A percentile compares a stretch with the other conserved stretches of the same genome.
Conservation (phyloP, 2,329 filamentous ascomycete genomes). For the Aspergillus versicolor region DNA sequence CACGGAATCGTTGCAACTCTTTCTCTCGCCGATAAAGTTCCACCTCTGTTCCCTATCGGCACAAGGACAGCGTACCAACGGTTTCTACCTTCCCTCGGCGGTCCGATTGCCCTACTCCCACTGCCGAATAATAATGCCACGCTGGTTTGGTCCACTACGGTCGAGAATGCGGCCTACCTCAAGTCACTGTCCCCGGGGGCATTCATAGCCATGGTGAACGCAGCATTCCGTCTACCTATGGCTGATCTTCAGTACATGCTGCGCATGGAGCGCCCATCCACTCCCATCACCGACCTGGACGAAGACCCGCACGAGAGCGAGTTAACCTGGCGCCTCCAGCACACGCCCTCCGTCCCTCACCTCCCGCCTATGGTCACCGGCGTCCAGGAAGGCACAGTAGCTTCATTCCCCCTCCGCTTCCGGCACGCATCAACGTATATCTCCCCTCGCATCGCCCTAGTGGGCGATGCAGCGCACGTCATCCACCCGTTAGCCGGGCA, state of each 20-base stretch:
- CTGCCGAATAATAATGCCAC: constrained; percentile 80
- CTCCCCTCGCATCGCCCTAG: constrained; percentile 81
- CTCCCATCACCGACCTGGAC: constrained; percentile 13
- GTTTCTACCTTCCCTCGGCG: constrained; percentile 76
- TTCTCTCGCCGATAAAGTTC: constrained; percentile 56
- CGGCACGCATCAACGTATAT: constrained; percentile 94
- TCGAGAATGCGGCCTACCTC: constrained; percentile 72
- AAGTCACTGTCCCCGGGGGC: constrained; percentile 72
- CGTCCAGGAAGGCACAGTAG: constrained; percentile 76
- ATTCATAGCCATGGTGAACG: constrained; percentile 86
- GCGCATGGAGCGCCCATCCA: constrained; percentile 49
- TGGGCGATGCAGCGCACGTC: constrained; percentile 94
- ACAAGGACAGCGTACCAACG: constrained; percentile 86
- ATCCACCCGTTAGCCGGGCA: constrained; percentile 93
- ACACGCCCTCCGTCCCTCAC: constrained; percentile 58
- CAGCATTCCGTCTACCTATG: constrained; percentile 78
- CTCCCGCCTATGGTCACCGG: constrained; percentile 66
- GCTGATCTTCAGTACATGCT: constrained; percentile 84
- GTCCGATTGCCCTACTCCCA: constrained; percentile 87
- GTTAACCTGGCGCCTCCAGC: constrained; percentile 75
- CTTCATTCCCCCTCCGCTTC: constrained; percentile 87
- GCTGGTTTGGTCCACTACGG: constrained; percentile 92
- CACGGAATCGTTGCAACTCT: constrained; percentile 91
- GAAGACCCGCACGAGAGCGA: constrained; percentile 65
- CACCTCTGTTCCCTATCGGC: constrained; percentile 31